phyloP scores from a whole-genome alignment of 1,284 basidiomycete species.

The Naganishia sp. region DNA sequence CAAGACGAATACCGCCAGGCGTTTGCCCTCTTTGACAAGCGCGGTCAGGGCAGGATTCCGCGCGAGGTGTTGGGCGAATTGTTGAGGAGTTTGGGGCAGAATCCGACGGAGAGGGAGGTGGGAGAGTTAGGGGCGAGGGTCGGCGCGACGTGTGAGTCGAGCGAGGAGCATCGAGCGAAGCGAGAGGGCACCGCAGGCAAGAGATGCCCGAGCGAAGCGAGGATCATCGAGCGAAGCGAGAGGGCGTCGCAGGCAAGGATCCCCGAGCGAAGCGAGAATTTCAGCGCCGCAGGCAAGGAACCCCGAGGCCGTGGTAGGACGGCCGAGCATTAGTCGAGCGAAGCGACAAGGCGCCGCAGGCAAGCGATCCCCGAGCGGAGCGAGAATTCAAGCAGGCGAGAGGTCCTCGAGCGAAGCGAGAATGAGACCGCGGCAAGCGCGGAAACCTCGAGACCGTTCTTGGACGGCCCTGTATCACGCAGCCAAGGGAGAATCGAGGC shows the following conservation, averaged over 20 bases:
- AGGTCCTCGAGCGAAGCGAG: not conserved
- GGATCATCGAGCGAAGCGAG: constrained; percentile 4
- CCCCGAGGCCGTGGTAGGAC: too few species aligned
- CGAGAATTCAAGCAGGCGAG: not conserved
- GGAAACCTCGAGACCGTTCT: too few species aligned
- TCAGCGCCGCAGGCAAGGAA: too few species aligned
- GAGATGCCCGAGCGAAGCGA: not conserved
- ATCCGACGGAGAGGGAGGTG: constrained; percentile 96
- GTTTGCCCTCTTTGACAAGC: constrained; percentile 97
- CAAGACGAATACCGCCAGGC: constrained; percentile 87
- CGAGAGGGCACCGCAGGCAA: not conserved
- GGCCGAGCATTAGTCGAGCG: not conserved
- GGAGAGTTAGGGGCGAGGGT: constrained; percentile 73
- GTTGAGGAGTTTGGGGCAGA: constrained; percentile 91
- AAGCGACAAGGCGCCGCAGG: too few species aligned
- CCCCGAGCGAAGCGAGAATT: not conserved
- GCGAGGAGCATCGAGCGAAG: not conserved
- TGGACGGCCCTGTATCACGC: too few species aligned
- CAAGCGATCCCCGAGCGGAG: too few species aligned
- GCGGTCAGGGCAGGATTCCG: constrained; percentile 84
- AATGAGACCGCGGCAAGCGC: too few species aligned
- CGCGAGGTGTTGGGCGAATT: constrained; percentile 91
- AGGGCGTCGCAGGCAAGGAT: not conserved
- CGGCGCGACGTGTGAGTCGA: constrained; percentile 46
- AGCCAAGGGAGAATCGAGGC: not conserved